phyloP scores from a whole-genome alignment of 2,329 filamentous ascomycete genomes.

The Hypoxylon sp. region DNA sequence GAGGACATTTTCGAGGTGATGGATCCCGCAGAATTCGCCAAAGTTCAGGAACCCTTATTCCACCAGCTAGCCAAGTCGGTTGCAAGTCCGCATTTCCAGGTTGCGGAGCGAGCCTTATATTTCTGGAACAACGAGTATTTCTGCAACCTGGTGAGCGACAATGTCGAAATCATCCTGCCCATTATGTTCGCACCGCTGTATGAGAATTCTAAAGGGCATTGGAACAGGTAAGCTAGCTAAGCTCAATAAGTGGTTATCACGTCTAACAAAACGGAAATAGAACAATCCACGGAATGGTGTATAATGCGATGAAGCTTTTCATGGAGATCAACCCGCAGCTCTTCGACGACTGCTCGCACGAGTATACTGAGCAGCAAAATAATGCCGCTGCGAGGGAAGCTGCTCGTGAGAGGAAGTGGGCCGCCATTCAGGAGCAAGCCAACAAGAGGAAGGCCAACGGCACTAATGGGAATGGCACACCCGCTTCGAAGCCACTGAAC shows the following conservation, averaged over 20 bases:
- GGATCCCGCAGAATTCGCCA: slow-evolving; percentile 98
- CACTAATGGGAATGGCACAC: slow-evolving; percentile 54
- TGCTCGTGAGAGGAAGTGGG: slow-evolving; percentile 89
- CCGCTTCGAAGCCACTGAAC: slow-evolving; percentile 59
- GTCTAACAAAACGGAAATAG: slow-evolving; percentile 65
- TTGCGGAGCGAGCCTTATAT: slow-evolving; percentile 95
- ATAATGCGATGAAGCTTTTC: slow-evolving; percentile 99
- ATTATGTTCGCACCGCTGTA: slow-evolving; percentile 99
- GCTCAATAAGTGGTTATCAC: neutral
- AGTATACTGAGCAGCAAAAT: slow-evolving; percentile 97
- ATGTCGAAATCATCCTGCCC: slow-evolving; percentile 96
- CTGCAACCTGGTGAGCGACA: slow-evolving; percentile 98
- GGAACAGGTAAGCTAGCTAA: slow-evolving; percentile 82
- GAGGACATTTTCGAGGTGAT: slow-evolving; percentile 99
- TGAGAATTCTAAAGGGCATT: slow-evolving; percentile 99
- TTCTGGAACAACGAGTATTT: slow-evolving; percentile 99
- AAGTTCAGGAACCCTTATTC: slow-evolving; percentile 97
- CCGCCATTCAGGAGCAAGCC: slow-evolving; percentile 84
- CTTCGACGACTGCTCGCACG: slow-evolving; percentile 98
- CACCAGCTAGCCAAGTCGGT: slow-evolving; percentile 98
- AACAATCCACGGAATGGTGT: slow-evolving; percentile 99
- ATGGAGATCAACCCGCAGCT: slow-evolving; percentile 99
- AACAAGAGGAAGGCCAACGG: slow-evolving; percentile 72
- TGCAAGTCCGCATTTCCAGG: slow-evolving; percentile 98
- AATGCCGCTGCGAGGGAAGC: slow-evolving; percentile 88